Percentiles rank a stretch among this genome's conserved stretches.
Conservation (phyloP, 225 moss, liverwort and hornwort genomes). For the Lunularia cruciata region DNA sequence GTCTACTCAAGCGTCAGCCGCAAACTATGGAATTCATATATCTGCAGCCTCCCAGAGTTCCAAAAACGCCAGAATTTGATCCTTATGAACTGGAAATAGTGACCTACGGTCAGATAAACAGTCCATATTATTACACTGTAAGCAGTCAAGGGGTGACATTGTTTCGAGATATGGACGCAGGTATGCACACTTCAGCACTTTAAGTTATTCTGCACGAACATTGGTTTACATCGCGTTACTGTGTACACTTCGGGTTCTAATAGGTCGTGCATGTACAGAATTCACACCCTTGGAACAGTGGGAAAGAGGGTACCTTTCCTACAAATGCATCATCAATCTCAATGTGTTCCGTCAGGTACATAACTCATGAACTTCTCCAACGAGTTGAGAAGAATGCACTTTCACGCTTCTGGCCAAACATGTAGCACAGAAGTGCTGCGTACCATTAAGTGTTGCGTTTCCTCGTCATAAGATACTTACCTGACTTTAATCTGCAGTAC, state of each 20-base stretch:
- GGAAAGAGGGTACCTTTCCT: constrained; percentile 71
- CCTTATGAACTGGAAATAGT: constrained; percentile 88
- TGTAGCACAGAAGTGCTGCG: too few species aligned
- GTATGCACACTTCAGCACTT: constrained; percentile 42
- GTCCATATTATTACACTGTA: constrained; percentile 76
- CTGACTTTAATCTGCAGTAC: constrained; percentile 43
- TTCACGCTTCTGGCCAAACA: not conserved
- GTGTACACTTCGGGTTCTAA: not conserved
- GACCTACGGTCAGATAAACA: constrained; percentile 58
- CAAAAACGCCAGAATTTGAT: constrained; percentile 64
- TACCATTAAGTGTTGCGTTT: too few species aligned
- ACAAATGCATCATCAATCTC: constrained; percentile 73
- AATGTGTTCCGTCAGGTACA: constrained; percentile 69
- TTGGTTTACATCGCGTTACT: not conserved
- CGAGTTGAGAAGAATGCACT: not conserved
- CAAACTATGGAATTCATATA: constrained; percentile 70
- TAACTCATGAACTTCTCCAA: too few species aligned
- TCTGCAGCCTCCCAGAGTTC: constrained; percentile 55
- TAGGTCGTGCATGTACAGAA: constrained; percentile 31
- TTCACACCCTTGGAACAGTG: constrained; percentile 82
- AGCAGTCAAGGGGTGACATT: constrained; percentile 74
- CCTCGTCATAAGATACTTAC: too few species aligned
- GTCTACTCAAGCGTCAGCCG: constrained; percentile 63
- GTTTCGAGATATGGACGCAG: constrained; percentile 67
- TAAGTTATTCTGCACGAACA: too few species aligned